phyloP scores from a whole-genome alignment of 2,329 filamentous ascomycete species.

The Emergomyces orientalis region DNA sequence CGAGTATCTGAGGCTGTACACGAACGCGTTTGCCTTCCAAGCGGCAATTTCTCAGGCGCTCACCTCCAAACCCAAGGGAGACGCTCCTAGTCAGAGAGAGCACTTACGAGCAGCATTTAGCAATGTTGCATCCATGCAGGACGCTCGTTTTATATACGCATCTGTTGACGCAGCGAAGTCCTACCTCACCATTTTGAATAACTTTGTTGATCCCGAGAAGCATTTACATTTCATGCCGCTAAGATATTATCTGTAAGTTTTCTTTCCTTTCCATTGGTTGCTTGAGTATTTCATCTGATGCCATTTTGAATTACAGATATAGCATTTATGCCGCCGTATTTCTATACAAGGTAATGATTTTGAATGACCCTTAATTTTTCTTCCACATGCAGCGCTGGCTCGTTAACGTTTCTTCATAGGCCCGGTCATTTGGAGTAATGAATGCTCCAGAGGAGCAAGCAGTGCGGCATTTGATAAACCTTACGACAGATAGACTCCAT shows the following conservation, averaged over 20 bases:
- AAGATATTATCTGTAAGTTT: constrained; percentile 51
- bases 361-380: neutral
- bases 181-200: constrained; percentile 51
- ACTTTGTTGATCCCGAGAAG: constrained; percentile 49
- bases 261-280: neutral
- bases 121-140: constrained; percentile 51
- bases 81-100: constrained; percentile 30
- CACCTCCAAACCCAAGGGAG: constrained; percentile 31
- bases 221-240: constrained; percentile 56
- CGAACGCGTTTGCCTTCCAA: constrained; percentile 67
- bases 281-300: constrained; percentile 12
- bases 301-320: constrained; percentile 23
- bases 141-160: constrained; percentile 58
- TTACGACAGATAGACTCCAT: constrained; percentile 51
- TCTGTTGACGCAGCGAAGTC: constrained; percentile 56
- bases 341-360: constrained; percentile 47
- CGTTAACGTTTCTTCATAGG: constrained; percentile 25
- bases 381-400: neutral
- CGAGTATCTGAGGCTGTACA: constrained; percentile 63
- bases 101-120: constrained; percentile 39
- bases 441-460: constrained; percentile 46
- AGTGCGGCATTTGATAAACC: constrained; percentile 49
- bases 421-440: constrained; percentile 51
- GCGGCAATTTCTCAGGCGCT: constrained; percentile 51
- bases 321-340: constrained; percentile 57